Evolutionary conservation across 2,329 filamentous ascomycete species (phyloP).

Genomic region (Phaeophleospora eucalypticola): DNA sequence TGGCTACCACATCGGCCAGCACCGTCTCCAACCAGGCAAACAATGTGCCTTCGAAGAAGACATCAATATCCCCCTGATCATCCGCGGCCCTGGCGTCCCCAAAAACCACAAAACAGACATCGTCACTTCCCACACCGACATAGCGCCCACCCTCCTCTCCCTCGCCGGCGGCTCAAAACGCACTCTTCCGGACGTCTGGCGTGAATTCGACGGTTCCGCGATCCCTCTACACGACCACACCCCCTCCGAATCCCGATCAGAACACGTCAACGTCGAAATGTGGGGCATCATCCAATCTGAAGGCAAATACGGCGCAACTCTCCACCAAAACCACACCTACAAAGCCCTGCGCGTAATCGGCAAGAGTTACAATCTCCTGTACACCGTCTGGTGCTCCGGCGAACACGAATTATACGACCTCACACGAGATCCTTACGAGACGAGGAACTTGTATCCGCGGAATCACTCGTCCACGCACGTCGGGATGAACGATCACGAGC

Average conservation of each 20-base stretch:
- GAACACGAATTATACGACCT: slow-evolving; percentile 63
- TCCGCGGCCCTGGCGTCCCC: slow-evolving; percentile 37
- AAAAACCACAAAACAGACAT: slow-evolving; percentile 28
- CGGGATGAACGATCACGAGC: background rate
- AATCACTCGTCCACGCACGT: background rate
- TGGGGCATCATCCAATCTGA: slow-evolving; percentile 38
- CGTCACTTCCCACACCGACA: slow-evolving; percentile 39
- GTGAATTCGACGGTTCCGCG: slow-evolving; percentile 34
- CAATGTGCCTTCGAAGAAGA: slow-evolving; percentile 38
- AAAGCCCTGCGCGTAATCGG: slow-evolving; percentile 30
- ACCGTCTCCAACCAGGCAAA: slow-evolving; percentile 40
- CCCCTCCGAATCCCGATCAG: slow-evolving; percentile 11
- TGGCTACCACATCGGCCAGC: slow-evolving; percentile 39
- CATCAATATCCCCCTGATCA: slow-evolving; percentile 38
- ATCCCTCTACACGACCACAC: slow-evolving; percentile 28
- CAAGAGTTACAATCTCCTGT: slow-evolving; percentile 55
- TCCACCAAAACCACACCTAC: slow-evolving; percentile 31
- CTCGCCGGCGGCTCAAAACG: slow-evolving; percentile 27
- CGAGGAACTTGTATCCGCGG: slow-evolving; percentile 16
- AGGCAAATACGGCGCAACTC: slow-evolving; percentile 27
- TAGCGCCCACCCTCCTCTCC: slow-evolving; percentile 37
- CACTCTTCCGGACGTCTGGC: slow-evolving; percentile 11
- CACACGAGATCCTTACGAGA: slow-evolving; percentile 23
- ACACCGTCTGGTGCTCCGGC: slow-evolving; percentile 65
- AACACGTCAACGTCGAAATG: slow-evolving; percentile 41